Evolutionary conservation across 495 filamentous ascomycete species (phyloP), one percentile per base, ranked within the genome.

Genomic region (Lentithecium fluviatile): DNA sequence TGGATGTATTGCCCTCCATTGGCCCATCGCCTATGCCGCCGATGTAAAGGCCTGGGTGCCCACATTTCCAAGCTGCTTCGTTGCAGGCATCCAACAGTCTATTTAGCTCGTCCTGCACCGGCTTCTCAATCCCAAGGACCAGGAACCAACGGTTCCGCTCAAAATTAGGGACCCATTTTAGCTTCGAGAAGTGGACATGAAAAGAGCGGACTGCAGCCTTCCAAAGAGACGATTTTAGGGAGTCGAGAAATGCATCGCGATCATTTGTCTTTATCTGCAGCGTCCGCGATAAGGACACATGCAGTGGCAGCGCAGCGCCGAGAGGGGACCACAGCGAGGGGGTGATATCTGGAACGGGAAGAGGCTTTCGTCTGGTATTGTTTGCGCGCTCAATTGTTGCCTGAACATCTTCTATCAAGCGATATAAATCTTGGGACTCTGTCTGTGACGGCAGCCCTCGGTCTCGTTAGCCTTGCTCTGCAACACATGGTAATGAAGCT

Each of bases 61-160:
- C 78, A 63, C 87, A 87, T 4, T 52, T 64, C 17, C 74, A 72
- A 1, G 85, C 83, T 0, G 82, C 75, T 0, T 67, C 70, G 69
- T 97, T 97, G 51, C 83, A 86, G 2, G 84, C 70, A 12, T 70
- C 65, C 2, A 96, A 76, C 1, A 97, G 74, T 23, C 72, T 66
- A 23, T 85, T 83, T 36, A 97, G 73, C 64, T 81, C 76, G 46
- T 86, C 77, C 13, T 80, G 74, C 6, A 62, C 49, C 2, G 79
- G 75, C 57, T 67, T 77, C 42, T 68, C 58, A 20, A 88, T 76
- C 26, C 83, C 76, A 29, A 97, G 69, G 5, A 96, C 91, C 2
- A 96, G 79, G 69, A 98, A 98, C 79, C 91, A 95, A 15, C 94
- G 81, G 20, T 82, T 90, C 15, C 81, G 80, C 67, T 93, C 88